Conservation (phyloP, 371 early-diverging fungal genomes). For the Nematocida minor region DNA sequence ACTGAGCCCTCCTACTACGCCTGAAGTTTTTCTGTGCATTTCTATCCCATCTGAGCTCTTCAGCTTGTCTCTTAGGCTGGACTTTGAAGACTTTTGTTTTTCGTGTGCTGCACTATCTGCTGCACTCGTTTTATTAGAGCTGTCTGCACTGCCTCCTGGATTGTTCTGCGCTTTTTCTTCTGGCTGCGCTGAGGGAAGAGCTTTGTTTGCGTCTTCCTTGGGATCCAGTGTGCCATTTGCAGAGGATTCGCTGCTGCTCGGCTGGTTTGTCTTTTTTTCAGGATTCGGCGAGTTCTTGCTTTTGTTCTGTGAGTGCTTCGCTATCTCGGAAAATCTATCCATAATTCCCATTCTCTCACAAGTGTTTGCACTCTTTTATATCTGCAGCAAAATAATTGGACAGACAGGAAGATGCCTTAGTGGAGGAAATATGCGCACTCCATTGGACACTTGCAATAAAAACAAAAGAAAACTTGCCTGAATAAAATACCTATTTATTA, state of each 20-base stretch:
- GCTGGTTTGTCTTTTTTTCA: not conserved
- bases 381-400: not conserved
- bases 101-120: not conserved
- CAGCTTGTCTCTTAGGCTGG: not conserved
- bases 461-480: not conserved
- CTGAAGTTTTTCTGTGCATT: not conserved
- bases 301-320: constrained; percentile 8
- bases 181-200: no score
- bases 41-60: not conserved
- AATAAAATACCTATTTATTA: constrained; percentile 9
- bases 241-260: no score
- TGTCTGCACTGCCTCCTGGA: not conserved
- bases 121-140: not conserved
- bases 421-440: not conserved
- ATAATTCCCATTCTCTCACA: constrained; percentile 15
- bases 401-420: not conserved
- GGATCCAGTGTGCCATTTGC: not conserved
- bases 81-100: not conserved
- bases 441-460: not conserved
- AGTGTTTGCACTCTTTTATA: not conserved
- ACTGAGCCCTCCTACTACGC: not conserved
- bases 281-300: not conserved
- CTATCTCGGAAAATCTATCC: constrained; percentile 29
- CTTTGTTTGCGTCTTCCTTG: not conserved
- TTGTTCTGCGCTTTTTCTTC: not conserved